Conservation (phyloP, 2,329 filamentous ascomycete genomes). For the Teratosphaeria viscida region DNA sequence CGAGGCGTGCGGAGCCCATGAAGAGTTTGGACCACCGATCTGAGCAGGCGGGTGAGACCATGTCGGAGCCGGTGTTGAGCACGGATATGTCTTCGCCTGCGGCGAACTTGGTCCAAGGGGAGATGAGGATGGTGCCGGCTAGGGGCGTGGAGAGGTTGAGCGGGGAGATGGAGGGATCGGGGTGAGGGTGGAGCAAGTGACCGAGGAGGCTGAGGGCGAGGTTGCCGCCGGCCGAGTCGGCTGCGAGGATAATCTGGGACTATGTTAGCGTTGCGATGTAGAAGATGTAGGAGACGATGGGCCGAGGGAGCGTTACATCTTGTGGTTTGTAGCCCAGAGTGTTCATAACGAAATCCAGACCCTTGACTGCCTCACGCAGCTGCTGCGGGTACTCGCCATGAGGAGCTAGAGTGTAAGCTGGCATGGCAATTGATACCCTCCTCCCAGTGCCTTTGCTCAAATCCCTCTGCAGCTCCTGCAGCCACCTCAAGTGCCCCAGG, state of each 20-base stretch:
- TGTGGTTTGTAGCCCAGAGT: slow-evolving; percentile 25
- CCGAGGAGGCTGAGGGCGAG: slow-evolving; percentile 36
- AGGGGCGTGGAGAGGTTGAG: slow-evolving; percentile 35
- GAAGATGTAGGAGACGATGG: neutral
- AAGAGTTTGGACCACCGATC: slow-evolving; percentile 40
- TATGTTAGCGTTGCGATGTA: neutral
- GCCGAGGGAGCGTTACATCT: slow-evolving; percentile 15
- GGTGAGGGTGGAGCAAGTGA: slow-evolving; percentile 48
- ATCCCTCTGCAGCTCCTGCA: slow-evolving; percentile 34
- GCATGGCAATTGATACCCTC: slow-evolving; percentile 40
- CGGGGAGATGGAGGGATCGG: slow-evolving; percentile 33
- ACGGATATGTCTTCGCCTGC: slow-evolving; percentile 31
- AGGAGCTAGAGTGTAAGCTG: slow-evolving; percentile 50
- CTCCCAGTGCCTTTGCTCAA: slow-evolving; percentile 24
- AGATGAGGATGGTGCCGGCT: slow-evolving; percentile 43
- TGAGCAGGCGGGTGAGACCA: slow-evolving; percentile 33
- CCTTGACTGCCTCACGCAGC: slow-evolving; percentile 35
- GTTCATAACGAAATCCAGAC: slow-evolving; percentile 34
- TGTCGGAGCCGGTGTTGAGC: slow-evolving; percentile 42
- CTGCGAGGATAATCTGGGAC: slow-evolving; percentile 35
- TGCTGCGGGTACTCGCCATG: slow-evolving; percentile 38
- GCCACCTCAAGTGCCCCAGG: slow-evolving; percentile 40
- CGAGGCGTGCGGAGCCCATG: slow-evolving; percentile 24
- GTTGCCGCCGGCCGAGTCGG: slow-evolving; percentile 47
- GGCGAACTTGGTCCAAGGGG: slow-evolving; percentile 48